Percentiles rank a stretch among this genome's conserved stretches.
Conservation (phyloP, 768 basidiomycete genomes). For the Mrakia frigida region DNA sequence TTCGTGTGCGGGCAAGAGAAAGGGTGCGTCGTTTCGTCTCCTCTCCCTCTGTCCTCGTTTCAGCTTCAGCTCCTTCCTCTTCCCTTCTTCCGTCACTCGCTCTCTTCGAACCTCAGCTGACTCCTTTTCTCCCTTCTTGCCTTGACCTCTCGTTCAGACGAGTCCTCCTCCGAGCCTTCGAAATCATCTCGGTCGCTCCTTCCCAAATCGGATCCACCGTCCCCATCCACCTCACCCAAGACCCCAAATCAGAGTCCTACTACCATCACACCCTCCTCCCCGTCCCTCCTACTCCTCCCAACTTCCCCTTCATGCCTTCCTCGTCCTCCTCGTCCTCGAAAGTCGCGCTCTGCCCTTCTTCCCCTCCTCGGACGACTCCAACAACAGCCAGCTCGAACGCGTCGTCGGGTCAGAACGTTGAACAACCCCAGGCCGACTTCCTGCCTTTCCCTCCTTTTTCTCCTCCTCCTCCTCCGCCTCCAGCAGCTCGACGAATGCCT, state of each 20-base stretch:
- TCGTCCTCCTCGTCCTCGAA: not conserved
- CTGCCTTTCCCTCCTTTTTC: too few species aligned
- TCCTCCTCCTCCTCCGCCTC: not conserved
- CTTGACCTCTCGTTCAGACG: not conserved
- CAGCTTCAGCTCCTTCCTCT: not conserved
- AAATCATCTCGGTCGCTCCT: not conserved
- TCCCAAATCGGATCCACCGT: not conserved
- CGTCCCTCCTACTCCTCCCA: not conserved
- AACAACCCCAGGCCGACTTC: not conserved
- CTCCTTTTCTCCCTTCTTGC: not conserved
- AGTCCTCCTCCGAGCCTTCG: constrained; percentile 4
- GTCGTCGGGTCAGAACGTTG: not conserved
- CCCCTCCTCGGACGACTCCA: not conserved
- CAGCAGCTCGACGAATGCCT: not conserved
- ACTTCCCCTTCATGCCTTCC: not conserved
- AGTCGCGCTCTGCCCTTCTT: not conserved
- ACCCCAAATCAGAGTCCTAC: not conserved
- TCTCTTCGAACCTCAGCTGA: not conserved
- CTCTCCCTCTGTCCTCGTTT: not conserved
- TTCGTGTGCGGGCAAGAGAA: not conserved
- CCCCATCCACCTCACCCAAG: not conserved
- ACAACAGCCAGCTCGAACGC: not conserved
- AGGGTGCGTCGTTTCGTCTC: not conserved
- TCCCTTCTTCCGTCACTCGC: not conserved
- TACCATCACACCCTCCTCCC: not conserved